Base-by-base conservation (phyloP, 768 basidiomycete species). In the Phylloporus scabripes region DNA sequence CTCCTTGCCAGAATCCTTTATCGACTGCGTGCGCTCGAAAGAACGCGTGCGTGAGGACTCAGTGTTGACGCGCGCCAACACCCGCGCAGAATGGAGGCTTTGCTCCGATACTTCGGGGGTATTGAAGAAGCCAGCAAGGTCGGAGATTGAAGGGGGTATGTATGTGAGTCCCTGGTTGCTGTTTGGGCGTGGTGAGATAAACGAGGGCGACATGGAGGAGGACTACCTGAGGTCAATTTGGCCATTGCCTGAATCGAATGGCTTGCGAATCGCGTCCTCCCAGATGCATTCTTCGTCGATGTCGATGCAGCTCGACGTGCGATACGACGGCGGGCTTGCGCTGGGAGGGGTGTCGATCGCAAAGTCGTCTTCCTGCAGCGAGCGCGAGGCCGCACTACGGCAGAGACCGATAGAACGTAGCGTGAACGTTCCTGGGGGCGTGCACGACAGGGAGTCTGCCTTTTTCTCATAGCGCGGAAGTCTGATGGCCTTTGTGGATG, bases 181-280 rank as follows among this genome's bases (percentile, higher is more conserved):
- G 42, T 31, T 37, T 23, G 37, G 47, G 48, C 32, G 45, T 49
- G 17, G 42, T 39, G 21, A 39, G 38, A n/a, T 20, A 10, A 5
- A 42, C 23, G 10, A n/a, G 41, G 26, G n/a, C 7, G n/a, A 23
- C 17, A 42, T 7, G 26, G 28, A 42, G 28, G 34, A 31, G 24
- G 43, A 3, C 41, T 61, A 83, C 85, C 72, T 73, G n/a, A 87
- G 67, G 44, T 77, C 70, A 46, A 86, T 74, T 41, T 68, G 66
- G 8, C 79, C 77, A 45, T 74, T 64, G 3, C 72, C 76, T 4
- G 66, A 69, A 48, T 81, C 75, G 23, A 82, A 68, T 0, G 75
- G 73, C 14, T 58, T 57, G 0, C 63, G 62, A 36, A 75, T 69
- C 1, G 73, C 76, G 6, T 69, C 64, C 2, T 78, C 78, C 80